phyloP scores from a whole-genome alignment of 768 basidiomycete genomes.

The Mycena filopes region DNA sequence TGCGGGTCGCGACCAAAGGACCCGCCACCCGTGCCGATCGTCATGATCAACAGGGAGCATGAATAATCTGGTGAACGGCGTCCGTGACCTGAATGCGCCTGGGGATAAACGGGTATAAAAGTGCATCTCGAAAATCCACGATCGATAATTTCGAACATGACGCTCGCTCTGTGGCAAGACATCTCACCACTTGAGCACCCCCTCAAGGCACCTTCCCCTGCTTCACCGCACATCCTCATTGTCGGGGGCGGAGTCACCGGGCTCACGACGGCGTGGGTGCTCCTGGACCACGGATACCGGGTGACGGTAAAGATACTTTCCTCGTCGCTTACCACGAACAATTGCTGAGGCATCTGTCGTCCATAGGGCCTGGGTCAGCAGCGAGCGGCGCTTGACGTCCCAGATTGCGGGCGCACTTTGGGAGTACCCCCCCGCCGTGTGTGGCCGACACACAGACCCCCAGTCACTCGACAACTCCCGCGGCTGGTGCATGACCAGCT shows the following conservation, averaged over 20 bases:
- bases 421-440: slow-evolving; percentile 53
- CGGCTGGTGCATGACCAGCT: slow-evolving; percentile 49
- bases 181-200: background rate
- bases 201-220: background rate
- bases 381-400: slow-evolving; percentile 3
- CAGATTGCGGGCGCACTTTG: slow-evolving; percentile 37
- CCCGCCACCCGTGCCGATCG: no score
- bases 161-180: slow-evolving; percentile 13
- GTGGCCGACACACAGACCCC: slow-evolving; percentile 50
- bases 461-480: slow-evolving; percentile 47
- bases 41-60: no score
- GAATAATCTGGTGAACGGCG: no score
- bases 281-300: slow-evolving; percentile 48
- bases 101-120: no score
- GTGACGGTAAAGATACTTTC: slow-evolving; percentile 46
- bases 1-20: no score
- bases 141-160: background rate
- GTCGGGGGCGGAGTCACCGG: slow-evolving; percentile 22
- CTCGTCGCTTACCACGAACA: slow-evolving; percentile 33
- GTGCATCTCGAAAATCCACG: background rate
- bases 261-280: slow-evolving; percentile 41
- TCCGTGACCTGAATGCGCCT: no score
- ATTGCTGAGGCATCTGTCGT: background rate
- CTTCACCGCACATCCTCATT: slow-evolving; percentile 15
- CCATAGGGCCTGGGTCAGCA: slow-evolving; percentile 10